Percentiles rank a stretch among this genome's conserved stretches.
Conservation (phyloP, 108 stramenopile genomes). For the Fragilaria crotonensis region DNA sequence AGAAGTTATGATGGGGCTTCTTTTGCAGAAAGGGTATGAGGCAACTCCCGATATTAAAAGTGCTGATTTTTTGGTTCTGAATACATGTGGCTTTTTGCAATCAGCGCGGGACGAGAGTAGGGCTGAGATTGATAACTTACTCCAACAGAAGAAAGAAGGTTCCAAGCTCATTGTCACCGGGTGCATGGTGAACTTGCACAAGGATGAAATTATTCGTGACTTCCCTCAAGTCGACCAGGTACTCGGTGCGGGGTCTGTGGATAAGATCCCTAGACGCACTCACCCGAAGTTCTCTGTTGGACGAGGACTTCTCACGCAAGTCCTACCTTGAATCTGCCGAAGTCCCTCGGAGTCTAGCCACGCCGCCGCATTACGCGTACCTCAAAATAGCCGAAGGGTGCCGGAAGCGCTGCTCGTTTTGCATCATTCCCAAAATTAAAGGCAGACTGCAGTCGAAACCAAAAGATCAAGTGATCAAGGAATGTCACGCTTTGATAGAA, state of each 20-base stretch:
- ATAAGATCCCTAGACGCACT: slow-evolving; percentile 11
- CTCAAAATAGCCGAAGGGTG: slow-evolving; percentile 44
- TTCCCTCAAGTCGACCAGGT: slow-evolving; percentile 32
- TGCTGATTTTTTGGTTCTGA: slow-evolving; percentile 33
- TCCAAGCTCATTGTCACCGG: slow-evolving; percentile 36
- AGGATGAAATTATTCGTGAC: slow-evolving; percentile 23
- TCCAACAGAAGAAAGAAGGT: slow-evolving; percentile 5
- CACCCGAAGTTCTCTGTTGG: not conserved
- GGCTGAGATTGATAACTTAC: slow-evolving; percentile 18
- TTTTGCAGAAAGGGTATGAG: slow-evolving; percentile 17
- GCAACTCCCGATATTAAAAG: slow-evolving; percentile 10
- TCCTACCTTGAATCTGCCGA: slow-evolving; percentile 34
- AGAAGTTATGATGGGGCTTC: slow-evolving; percentile 35
- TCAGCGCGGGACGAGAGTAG: slow-evolving; percentile 33
- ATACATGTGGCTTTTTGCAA: slow-evolving; percentile 41
- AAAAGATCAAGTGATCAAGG: slow-evolving; percentile 25
- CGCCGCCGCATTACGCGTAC: slow-evolving; percentile 39
- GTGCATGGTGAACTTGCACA: slow-evolving; percentile 43
- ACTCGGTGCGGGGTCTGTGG: slow-evolving; percentile 30
- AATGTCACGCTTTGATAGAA: slow-evolving; percentile 25
- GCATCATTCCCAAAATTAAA: slow-evolving; percentile 46
- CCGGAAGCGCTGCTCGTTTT: slow-evolving; percentile 32
- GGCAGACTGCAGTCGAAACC: slow-evolving; percentile 38
- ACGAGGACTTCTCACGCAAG: slow-evolving; percentile 6
- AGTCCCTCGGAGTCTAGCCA: slow-evolving; percentile 29